phyloP scores from a whole-genome alignment of 768 basidiomycete species.

The Tephrocybe rancida region DNA sequence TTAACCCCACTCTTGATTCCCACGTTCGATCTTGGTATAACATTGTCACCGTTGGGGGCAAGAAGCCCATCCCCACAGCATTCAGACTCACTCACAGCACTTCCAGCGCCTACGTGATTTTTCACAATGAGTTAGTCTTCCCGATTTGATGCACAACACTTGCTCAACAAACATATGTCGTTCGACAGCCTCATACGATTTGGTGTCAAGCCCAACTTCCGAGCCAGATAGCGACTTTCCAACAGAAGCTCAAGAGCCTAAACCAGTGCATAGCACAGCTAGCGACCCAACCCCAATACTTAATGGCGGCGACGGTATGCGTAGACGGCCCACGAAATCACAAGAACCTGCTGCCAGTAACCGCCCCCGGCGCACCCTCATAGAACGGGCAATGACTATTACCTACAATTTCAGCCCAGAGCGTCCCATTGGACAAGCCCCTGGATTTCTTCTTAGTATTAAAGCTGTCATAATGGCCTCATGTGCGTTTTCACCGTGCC shows the following conservation, averaged over 20 bases:
- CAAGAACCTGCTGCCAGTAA: neutral
- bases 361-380: neutral
- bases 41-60: too few relatives aligned
- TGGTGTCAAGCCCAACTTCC: conserved; percentile 10
- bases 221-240: neutral
- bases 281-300: neutral
- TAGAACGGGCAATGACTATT: too few relatives aligned
- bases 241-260: neutral
- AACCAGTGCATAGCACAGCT: neutral
- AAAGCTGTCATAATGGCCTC: conserved; percentile 56
- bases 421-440: conserved; percentile 44
- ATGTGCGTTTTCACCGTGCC: conserved; percentile 45
- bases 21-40: too few relatives aligned
- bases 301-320: neutral
- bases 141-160: neutral
- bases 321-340: conserved; percentile 7
- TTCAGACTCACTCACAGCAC: too few relatives aligned
- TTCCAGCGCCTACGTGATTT: too few relatives aligned
- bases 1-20: too few relatives aligned
- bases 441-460: conserved; percentile 47
- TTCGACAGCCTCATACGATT: neutral
- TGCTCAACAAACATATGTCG: neutral
- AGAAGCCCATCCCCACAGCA: too few relatives aligned
- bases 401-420: too few relatives aligned
- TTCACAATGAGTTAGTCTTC: neutral